phyloP scores from a whole-genome alignment of 1,284 basidiomycete species.

The Sporisorium sorghi region DNA sequence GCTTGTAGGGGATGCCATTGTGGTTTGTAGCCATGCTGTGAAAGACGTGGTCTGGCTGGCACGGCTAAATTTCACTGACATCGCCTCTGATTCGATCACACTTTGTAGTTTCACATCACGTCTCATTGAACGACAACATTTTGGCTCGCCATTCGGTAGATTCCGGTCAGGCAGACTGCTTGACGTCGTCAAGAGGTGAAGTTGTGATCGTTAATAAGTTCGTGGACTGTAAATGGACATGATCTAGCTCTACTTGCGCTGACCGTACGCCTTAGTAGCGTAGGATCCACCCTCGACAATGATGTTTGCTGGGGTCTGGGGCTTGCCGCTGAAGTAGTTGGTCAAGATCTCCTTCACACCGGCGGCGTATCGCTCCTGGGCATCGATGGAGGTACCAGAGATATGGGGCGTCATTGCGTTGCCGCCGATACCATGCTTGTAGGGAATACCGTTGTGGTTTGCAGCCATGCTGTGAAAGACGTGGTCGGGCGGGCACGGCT shows the following conservation, averaged over 20 bases:
- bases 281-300: slow-evolving; percentile 73
- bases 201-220: too few relatives aligned
- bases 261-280: slow-evolving; percentile 67
- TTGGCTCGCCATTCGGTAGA: neutral
- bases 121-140: too few relatives aligned
- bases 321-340: slow-evolving; percentile 76
- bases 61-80: slow-evolving; percentile 67
- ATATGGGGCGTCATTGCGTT: slow-evolving; percentile 69
- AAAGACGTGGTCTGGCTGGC: slow-evolving; percentile 80
- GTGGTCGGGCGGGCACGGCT: slow-evolving; percentile 76
- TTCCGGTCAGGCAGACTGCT: neutral
- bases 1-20: slow-evolving; percentile 72
- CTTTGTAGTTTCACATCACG: too few relatives aligned
- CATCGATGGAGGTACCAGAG: slow-evolving; percentile 82
- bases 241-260: slow-evolving; percentile 35
- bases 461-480: slow-evolving; percentile 78
- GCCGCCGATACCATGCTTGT: slow-evolving; percentile 80
- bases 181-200: too few relatives aligned
- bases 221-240: too few relatives aligned
- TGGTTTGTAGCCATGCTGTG: slow-evolving; percentile 74
- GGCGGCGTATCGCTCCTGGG: slow-evolving; percentile 85
- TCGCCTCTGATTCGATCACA: too few relatives aligned
- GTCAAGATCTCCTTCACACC: slow-evolving; percentile 84
- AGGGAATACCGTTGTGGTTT: slow-evolving; percentile 3
- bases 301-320: slow-evolving; percentile 82